Evolutionary conservation across 257 asterid genomes (phyloP).

Genomic region (Capsicum chinense): DNA sequence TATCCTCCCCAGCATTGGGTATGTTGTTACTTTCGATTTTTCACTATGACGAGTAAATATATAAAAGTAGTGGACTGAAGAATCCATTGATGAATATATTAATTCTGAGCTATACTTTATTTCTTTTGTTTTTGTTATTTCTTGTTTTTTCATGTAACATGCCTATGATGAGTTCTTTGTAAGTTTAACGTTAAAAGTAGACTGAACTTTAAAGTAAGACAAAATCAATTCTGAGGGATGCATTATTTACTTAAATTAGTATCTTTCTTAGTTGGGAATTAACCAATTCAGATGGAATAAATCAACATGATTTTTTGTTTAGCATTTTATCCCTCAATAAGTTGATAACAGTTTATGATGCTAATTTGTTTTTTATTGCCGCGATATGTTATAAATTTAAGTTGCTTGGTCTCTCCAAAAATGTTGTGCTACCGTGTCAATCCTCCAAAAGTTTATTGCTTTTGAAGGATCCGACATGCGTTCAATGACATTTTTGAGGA

Average conservation of each 20-base stretch:
- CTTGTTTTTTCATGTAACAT: neutral
- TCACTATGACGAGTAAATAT: neutral
- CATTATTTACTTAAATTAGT: neutral
- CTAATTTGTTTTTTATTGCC: neutral
- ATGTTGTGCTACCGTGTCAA: no score
- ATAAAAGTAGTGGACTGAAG: neutral
- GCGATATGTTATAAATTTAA: neutral
- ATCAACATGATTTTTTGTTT: no score
- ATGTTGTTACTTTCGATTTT: no score
- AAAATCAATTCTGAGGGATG: slow-evolving; percentile 9
- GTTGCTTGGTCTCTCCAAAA: no score
- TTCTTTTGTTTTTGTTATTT: neutral
- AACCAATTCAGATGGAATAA: no score
- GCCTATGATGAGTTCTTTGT: neutral
- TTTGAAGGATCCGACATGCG: no score
- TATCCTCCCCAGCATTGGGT: no score
- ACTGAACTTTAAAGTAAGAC: neutral
- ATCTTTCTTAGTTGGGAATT: neutral
- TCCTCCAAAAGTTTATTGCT: no score
- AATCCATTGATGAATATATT: neutral
- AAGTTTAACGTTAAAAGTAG: slow-evolving; percentile 25
- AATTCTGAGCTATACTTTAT: neutral
- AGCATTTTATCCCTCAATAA: no score
- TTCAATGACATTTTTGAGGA: no score
- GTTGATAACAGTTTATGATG: no score